Conservation (phyloP, 2,329 filamentous ascomycete genomes). For the Apiospora marii region DNA sequence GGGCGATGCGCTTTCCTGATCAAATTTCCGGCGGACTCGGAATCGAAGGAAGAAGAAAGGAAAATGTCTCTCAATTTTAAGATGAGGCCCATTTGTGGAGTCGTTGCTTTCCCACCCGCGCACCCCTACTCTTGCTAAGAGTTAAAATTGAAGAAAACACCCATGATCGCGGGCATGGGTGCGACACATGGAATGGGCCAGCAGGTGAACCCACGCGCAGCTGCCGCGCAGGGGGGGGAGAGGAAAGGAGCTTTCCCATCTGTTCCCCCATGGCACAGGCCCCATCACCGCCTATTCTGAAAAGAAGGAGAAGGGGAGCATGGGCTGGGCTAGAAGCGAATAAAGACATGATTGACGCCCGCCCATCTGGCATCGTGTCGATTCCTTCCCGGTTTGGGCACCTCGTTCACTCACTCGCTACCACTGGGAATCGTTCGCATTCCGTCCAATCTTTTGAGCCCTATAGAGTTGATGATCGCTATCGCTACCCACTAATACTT, state of each 20-base stretch:
- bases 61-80: conserved; percentile 13
- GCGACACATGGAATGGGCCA: not conserved
- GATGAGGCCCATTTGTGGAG: conserved; percentile 20
- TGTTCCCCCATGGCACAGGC: not conserved
- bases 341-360: conserved; percentile 20
- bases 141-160: not conserved
- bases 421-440: conserved; percentile 10
- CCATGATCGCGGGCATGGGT: conserved; percentile 12
- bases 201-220: conserved; percentile 6
- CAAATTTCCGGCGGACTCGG: not conserved
- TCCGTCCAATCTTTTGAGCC: conserved; percentile 4
- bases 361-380: conserved; percentile 1
- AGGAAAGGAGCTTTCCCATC: not conserved
- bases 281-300: conserved; percentile 4
- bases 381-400: conserved; percentile 20
- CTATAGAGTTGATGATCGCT: not conserved
- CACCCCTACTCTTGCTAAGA: conserved; percentile 1
- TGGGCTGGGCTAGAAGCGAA: not conserved
- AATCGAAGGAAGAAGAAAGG: not conserved
- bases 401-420: conserved; percentile 1
- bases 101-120: conserved; percentile 1
- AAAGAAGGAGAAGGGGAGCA: not conserved
- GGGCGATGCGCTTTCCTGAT: not conserved
- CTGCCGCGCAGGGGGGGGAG: not conserved
- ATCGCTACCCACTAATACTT: conserved; percentile 4